These are phyloP conservation scores for Coelastrella sp. DNA, from an alignment of 139 green algal species.

Conservation along the genomic window DNA sequence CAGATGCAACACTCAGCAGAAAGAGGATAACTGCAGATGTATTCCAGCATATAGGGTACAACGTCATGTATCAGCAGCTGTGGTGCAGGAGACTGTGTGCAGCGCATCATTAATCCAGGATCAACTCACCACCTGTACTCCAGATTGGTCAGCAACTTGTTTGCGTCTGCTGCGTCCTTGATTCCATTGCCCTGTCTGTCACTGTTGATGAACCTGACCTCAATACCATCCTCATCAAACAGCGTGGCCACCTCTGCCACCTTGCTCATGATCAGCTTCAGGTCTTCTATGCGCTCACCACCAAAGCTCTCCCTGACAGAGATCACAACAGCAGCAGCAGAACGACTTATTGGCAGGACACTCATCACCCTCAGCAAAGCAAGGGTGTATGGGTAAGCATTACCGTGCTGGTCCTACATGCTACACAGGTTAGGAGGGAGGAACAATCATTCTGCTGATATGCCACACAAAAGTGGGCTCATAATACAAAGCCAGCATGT, in stretches of 20 bases:
- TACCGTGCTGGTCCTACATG: too few species aligned
- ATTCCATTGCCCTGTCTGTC: slow-evolving; percentile 41
- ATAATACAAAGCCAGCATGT: too few species aligned
- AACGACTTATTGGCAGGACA: neutral
- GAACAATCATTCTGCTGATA: too few species aligned
- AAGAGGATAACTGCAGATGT: too few species aligned
- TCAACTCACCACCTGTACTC: slow-evolving; percentile 39
- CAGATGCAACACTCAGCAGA: neutral
- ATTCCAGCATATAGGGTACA: too few species aligned
- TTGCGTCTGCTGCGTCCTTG: slow-evolving; percentile 29
- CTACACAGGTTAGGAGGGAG: too few species aligned
- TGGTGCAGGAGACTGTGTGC: neutral
- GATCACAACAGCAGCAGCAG: neutral
- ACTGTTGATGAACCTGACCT: slow-evolving; percentile 48
- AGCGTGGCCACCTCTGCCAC: slow-evolving; percentile 49
- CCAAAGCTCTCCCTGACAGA: slow-evolving; percentile 21
- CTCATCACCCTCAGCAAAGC: too few species aligned
- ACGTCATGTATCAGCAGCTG: neutral
- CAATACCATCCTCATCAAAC: slow-evolving; percentile 51
- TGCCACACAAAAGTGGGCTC: too few species aligned
- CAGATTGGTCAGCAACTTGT: slow-evolving; percentile 6
- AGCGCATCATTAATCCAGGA: neutral
- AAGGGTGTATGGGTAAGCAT: too few species aligned
- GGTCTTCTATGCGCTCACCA: slow-evolving; percentile 46
- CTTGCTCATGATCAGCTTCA: slow-evolving; percentile 46